Evolutionary conservation across 2,329 filamentous ascomycete species (phyloP), one percentile per base, ranked within the genome.

Genomic region (Aquanectria penicillioides): DNA sequence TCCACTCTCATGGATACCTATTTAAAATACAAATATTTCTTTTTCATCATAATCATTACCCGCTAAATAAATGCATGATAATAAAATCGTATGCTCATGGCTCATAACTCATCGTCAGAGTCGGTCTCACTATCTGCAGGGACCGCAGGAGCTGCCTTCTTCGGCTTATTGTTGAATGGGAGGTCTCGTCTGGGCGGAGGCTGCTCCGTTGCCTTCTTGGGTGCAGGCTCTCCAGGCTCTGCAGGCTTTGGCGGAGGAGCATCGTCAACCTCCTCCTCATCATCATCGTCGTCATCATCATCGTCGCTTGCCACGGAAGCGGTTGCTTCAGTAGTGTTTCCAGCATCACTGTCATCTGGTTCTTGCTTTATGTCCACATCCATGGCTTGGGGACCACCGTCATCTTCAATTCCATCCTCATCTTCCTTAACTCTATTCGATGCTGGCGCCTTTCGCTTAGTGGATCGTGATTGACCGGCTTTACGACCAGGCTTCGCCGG

Each of bases 51-150:
- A 29, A 15, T 43, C 15, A n/a, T 33, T 26, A 25, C 28, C 28
- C 33, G 33, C 31, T 38, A 7, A 47, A 48, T 13, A 9, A 8
- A 28, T 31, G 41, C 44, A 50, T 61, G 12, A 31, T 38, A 28
- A 28, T 12, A 37, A 23, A 61, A 4, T 58, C 44, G 13, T 58
- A 23, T 40, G 22, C 44, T 78, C 69, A 86, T 56, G 86, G 64
- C 67, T 87, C 84, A 65, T 56, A 86, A 64, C 67, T 87, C 84
- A 65, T 86, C 84, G 59, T 85, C 84, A 1, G 82, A 84, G n/a
- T 82, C 82, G 0, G 82, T 83, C 51, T 86, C 83, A 43, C 79
- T 81, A 13, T 69, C 76, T 10, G 72, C 71, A 9, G 67, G 53
- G 15, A 54, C 34, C 11, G 48, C 46, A 5, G 64, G 62, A 8